Percentiles rank a stretch among this genome's conserved stretches.
These are phyloP conservation scores for Xylaria sp. DNA, from an alignment of 2,329 filamentous ascomycete species.

Conservation along the genomic window DNA sequence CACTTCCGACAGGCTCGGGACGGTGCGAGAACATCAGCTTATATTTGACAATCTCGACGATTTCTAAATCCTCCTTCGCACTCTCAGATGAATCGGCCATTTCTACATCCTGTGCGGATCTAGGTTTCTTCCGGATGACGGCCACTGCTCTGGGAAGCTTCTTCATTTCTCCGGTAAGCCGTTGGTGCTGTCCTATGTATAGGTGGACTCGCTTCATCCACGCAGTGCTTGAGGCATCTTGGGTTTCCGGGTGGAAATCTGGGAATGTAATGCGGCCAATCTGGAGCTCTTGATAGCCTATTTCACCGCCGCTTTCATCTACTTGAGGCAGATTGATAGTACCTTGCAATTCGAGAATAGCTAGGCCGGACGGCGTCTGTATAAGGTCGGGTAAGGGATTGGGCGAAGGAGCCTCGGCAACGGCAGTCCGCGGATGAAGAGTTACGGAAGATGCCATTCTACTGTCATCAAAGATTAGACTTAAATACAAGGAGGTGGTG, in stretches of 20 bases:
- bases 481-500: neutral
- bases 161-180: conserved; percentile 89
- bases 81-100: conserved; percentile 54
- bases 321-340: conserved; percentile 78
- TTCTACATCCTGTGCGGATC: conserved; percentile 56
- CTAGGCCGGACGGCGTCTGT: conserved; percentile 88
- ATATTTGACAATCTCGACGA: conserved; percentile 87
- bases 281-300: conserved; percentile 55
- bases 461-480: neutral
- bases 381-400: conserved; percentile 82
- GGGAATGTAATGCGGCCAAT: conserved; percentile 84
- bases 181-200: conserved; percentile 89
- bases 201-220: conserved; percentile 95
- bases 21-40: conserved; percentile 87
- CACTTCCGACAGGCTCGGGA: conserved; percentile 82
- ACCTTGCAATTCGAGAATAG: conserved; percentile 92
- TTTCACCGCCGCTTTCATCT: conserved; percentile 49
- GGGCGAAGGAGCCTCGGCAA: conserved; percentile 36
- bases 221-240: conserved; percentile 64
- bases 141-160: conserved; percentile 83
- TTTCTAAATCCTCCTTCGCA: conserved; percentile 71
- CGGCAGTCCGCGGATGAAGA: conserved; percentile 55
- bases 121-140: conserved; percentile 71
- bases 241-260: conserved; percentile 68
- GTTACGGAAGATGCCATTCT: conserved; percentile 52